These are phyloP conservation scores for Penicillium daleae DNA, from an alignment of 495 filamentous ascomycete genomes.

Conservation along the genomic window DNA sequence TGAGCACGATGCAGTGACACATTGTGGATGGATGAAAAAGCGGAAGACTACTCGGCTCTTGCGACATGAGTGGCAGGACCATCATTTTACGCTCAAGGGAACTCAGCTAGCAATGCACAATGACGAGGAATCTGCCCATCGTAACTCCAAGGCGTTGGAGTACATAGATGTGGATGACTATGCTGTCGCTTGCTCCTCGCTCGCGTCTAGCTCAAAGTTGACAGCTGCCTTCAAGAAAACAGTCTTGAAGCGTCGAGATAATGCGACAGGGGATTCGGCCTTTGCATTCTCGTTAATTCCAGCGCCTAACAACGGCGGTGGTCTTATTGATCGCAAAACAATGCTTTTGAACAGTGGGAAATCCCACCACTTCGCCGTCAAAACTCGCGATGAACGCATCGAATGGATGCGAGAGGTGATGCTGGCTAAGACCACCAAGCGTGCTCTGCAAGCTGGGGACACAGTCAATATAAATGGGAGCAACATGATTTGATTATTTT, in stretches of 20 bases:
- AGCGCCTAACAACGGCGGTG: conserved; percentile 49
- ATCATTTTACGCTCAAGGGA: conserved; percentile 83
- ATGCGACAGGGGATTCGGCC: conserved; percentile 57
- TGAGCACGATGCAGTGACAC: conserved; percentile 50
- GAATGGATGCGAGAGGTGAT: conserved; percentile 99
- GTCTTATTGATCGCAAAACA: conserved; percentile 53
- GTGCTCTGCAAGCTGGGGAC: conserved; percentile 76
- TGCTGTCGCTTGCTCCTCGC: conserved; percentile 83
- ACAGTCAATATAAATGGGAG: conserved; percentile 82
- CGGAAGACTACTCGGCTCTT: conserved; percentile 85
- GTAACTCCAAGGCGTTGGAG: conserved; percentile 62
- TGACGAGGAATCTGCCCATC: conserved; percentile 58
- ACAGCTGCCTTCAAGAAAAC: conserved; percentile 87
- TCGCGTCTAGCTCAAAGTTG: conserved; percentile 74
- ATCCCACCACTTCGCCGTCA: conserved; percentile 93
- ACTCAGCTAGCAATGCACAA: conserved; percentile 83
- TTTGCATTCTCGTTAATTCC: conserved; percentile 95
- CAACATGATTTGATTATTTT: conserved; percentile 49
- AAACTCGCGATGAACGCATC: conserved; percentile 83
- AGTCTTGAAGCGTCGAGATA: conserved; percentile 63
- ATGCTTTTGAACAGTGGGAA: conserved; percentile 57
- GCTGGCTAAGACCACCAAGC: conserved; percentile 85
- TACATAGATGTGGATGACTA: conserved; percentile 95
- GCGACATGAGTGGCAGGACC: conserved; percentile 91
- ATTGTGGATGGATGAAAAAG: conserved; percentile 92